Base-by-base conservation (phyloP, 495 filamentous ascomycete species). In the Lindgomyces ingoldianus region DNA sequence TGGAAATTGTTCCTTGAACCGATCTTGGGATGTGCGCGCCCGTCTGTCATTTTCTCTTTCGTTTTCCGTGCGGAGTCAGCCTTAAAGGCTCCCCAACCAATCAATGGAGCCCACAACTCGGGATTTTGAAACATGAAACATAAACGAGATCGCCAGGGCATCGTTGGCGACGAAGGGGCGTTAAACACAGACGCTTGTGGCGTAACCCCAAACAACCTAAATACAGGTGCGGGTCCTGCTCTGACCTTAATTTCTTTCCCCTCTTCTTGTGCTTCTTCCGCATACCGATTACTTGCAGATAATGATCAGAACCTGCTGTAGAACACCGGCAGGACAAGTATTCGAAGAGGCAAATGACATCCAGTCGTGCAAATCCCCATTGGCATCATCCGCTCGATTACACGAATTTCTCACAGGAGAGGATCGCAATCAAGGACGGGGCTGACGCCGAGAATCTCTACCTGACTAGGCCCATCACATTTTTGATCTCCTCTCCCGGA, bases 101-200 rank as follows among this genome's bases (percentile, higher is more conserved):
- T 67, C 39, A 53, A 10, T 14, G 22, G 18, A 0, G 10, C 27
- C 12, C 27, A 29, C 46, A 44, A 36, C 42, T 16, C 42, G 47
- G 18, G 8, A 3, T 21, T 25, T 55, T 27, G 49, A 61, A 61
- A 61, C 57, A 50, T 67, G 64, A 67, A 67, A 67, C 64, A 62
- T 9, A 57, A 52, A 67, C 51, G 48, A 49, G 51, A 60, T 60
- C 45, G 53, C 24, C 33, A 16, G n/a, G 27, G 52, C 16, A 18
- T n/a, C 39, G 36, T 49, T 45, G 46, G 59, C 48, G 50, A 52
- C 3, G 19, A 39, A 39, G 14, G 12, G 41, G 33, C 33, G 53
- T 26, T 33, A 59, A 42, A 26, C 0, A 2, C 24, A 50, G 42
- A 22, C 56, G 64, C 57, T 62, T 62, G 64, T 67, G 64, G 64